Conservation (phyloP, 768 basidiomycete species). For the Kwoniella newhampshirensis region DNA sequence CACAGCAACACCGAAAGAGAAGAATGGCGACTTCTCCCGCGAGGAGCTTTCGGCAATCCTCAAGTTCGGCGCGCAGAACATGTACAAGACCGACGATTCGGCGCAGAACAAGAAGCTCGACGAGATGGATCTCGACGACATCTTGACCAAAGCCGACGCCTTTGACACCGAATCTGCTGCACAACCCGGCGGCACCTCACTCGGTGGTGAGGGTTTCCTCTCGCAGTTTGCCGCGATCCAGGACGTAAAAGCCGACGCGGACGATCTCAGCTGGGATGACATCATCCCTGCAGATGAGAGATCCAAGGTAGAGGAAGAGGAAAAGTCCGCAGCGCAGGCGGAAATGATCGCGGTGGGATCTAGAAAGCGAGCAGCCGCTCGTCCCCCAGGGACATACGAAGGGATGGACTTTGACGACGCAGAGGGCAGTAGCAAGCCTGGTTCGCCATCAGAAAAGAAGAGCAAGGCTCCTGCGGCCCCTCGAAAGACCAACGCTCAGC, state of each 20-base stretch:
- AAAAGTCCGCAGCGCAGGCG: slow-evolving; percentile 62
- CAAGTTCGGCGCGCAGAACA: slow-evolving; percentile 98
- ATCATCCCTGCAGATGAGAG: slow-evolving; percentile 95
- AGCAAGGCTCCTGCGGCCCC: slow-evolving; percentile 60
- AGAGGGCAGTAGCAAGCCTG: slow-evolving; percentile 61
- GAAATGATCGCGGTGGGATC: slow-evolving; percentile 68
- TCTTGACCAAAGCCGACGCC: slow-evolving; percentile 92
- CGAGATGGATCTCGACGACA: slow-evolving; percentile 98
- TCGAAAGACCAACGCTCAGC: slow-evolving; percentile 87
- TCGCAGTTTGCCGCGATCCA: slow-evolving; percentile 92
- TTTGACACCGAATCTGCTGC: slow-evolving; percentile 87
- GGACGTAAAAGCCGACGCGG: slow-evolving; percentile 87
- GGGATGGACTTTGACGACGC: slow-evolving; percentile 68
- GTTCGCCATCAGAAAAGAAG: slow-evolving; percentile 70
- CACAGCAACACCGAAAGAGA: slow-evolving; percentile 61
- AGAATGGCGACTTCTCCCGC: slow-evolving; percentile 60
- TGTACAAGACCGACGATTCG: slow-evolving; percentile 97
- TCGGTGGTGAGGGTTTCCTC: slow-evolving; percentile 97
- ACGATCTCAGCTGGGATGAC: slow-evolving; percentile 89
- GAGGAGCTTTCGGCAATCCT: slow-evolving; percentile 96
- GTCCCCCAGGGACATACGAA: slow-evolving; percentile 69
- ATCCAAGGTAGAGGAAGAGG: slow-evolving; percentile 76
- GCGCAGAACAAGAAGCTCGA: slow-evolving; percentile 93
- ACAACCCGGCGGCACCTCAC: slow-evolving; percentile 81
- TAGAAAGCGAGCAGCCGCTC: slow-evolving; percentile 78